phyloP scores from a whole-genome alignment of 345 rosid species.

The Eutrema japonicum region DNA sequence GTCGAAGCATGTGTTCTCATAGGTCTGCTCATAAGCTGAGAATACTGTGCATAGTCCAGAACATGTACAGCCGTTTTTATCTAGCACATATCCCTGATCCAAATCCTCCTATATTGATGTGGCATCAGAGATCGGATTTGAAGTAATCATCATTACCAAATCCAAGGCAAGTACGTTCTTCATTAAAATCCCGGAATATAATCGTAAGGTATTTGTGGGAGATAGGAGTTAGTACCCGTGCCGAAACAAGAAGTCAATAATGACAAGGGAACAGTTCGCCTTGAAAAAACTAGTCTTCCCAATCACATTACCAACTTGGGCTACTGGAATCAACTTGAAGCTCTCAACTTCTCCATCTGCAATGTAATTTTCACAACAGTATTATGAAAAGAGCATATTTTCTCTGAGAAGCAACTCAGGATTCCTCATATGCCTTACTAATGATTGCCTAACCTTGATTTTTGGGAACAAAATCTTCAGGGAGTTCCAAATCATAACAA shows the following conservation, averaged over 20 bases:
- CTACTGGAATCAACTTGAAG: slow-evolving; percentile 73
- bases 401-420: neutral
- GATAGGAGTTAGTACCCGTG: slow-evolving; percentile 67
- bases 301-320: slow-evolving; percentile 68
- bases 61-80: neutral
- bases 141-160: slow-evolving; percentile 13
- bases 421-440: slow-evolving; percentile 13
- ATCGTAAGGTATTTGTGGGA: neutral
- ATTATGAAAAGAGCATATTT: slow-evolving; percentile 3
- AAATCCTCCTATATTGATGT: neutral
- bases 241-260: slow-evolving; percentile 83
- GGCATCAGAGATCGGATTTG: slow-evolving; percentile 4
- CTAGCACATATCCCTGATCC: neutral
- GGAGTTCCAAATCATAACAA: slow-evolving; percentile 85
- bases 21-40: slow-evolving; percentile 17
- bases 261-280: slow-evolving; percentile 81
- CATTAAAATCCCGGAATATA: neutral
- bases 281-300: slow-evolving; percentile 72
- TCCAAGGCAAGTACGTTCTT: neutral
- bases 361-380: slow-evolving; percentile 17
- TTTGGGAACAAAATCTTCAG: slow-evolving; percentile 61
- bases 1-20: neutral
- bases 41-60: neutral
- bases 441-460: slow-evolving; percentile 63
- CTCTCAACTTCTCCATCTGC: slow-evolving; percentile 96